These are phyloP conservation scores for Parathielavia hyrcaniae DNA, from an alignment of 495 filamentous ascomycete species.

Conservation along the genomic window DNA sequence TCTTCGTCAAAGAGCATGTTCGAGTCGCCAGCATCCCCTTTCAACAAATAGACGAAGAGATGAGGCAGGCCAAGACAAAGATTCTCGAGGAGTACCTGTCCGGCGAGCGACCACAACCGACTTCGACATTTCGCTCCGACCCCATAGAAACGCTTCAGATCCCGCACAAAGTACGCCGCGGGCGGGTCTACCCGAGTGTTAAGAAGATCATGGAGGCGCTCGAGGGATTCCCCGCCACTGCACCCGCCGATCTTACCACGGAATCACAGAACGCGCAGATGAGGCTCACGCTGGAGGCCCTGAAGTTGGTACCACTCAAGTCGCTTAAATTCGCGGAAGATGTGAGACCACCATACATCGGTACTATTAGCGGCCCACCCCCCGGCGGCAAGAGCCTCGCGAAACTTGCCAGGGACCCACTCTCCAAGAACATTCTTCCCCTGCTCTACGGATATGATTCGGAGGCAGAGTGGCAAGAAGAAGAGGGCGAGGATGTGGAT, in stretches of 20 bases:
- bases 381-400: conserved; percentile 38
- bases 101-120: conserved; percentile 31
- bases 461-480: conserved; percentile 73
- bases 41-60: conserved; percentile 53
- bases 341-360: conserved; percentile 83
- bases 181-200: conserved; percentile 49
- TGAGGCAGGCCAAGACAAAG: conserved; percentile 45
- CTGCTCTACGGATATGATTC: conserved; percentile 95
- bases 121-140: conserved; percentile 40
- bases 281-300: conserved; percentile 41
- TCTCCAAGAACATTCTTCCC: conserved; percentile 53
- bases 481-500: conserved; percentile 56
- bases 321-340: conserved; percentile 78
- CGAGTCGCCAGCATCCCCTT: conserved; percentile 48
- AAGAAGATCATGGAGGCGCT: conserved; percentile 56
- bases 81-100: conserved; percentile 43
- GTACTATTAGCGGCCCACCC: conserved; percentile 64
- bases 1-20: conserved; percentile 65
- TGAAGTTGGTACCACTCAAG: conserved; percentile 65
- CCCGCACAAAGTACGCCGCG: conserved; percentile 48
- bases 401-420: conserved; percentile 65
- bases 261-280: conserved; percentile 45
- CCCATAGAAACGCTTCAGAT: conserved; percentile 56
- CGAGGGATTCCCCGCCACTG: conserved; percentile 15
- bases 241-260: conserved; percentile 30